Evolutionary conservation across 192 early-diverging fungal genomes (phyloP).

Genomic region (Rhizophagus sp.): DNA sequence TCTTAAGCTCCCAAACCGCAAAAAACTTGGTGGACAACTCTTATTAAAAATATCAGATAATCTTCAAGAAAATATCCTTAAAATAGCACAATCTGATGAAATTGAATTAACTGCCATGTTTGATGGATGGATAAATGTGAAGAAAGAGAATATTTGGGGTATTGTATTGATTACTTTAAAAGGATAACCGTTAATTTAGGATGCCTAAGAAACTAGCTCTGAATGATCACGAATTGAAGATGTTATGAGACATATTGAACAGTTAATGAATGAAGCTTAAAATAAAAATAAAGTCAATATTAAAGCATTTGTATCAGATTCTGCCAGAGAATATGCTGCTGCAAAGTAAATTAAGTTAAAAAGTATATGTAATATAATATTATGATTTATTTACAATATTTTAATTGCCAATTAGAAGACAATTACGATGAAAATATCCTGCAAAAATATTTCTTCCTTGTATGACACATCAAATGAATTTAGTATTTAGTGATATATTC

Average conservation of each 20-base stretch:
- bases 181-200: background rate
- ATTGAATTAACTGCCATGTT: conserved; percentile 7
- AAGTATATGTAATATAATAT: background rate
- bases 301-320: conserved; percentile 13
- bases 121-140: conserved; percentile 16
- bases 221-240: conserved; percentile 1
- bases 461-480: conserved; percentile 13
- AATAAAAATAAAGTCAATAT: conserved; percentile 10
- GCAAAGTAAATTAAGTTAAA: background rate
- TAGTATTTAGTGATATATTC: conserved; percentile 14
- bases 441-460: conserved; percentile 5
- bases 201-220: background rate
- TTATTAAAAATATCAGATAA: too few species aligned
- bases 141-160: background rate
- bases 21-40: too few species aligned
- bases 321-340: conserved; percentile 7
- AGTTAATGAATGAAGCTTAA: background rate
- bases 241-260: conserved; percentile 4
- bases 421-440: conserved; percentile 8
- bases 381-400: background rate
- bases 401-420: background rate
- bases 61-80: too few species aligned
- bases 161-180: conserved; percentile 10
- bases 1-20: too few species aligned
- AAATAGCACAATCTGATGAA: background rate